These are phyloP conservation scores for Aurifilum marmelostoma DNA, from an alignment of 2,329 filamentous ascomycete genomes.

Conservation along the genomic window DNA sequence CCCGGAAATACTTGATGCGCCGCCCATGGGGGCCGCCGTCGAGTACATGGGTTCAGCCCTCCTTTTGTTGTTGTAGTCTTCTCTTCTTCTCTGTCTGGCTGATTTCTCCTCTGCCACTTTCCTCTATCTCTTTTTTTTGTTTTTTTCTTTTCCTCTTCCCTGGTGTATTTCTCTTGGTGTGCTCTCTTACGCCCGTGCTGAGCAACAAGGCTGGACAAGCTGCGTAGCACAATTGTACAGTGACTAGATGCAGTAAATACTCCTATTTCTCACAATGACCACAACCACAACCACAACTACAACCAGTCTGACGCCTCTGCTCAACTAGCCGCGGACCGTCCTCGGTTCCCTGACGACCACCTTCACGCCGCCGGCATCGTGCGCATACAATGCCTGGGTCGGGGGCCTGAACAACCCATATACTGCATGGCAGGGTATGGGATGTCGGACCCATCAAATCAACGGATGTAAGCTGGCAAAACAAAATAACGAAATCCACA, in stretches of 20 bases:
- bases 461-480: background rate
- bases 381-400: conserved; percentile 8
- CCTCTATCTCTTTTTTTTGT: background rate
- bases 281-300: background rate
- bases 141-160: background rate
- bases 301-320: background rate
- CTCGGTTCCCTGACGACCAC: conserved; percentile 17
- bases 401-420: conserved; percentile 11
- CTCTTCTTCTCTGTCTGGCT: background rate
- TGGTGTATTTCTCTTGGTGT: too few species aligned
- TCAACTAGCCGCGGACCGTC: conserved; percentile 12
- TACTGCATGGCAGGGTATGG: conserved; percentile 4
- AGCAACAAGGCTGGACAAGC: background rate
- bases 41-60: background rate
- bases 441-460: background rate
- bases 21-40: background rate
- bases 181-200: background rate
- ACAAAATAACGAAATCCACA: too few species aligned
- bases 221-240: background rate
- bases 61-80: background rate
- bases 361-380: conserved; percentile 10
- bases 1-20: background rate
- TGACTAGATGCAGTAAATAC: too few species aligned
- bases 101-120: too few species aligned
- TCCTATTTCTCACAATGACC: background rate